A percentile compares a stretch with the other conserved stretches of the same genome.
Conservation (phyloP, 441 rosid species). For the Populus hybrid region DNA sequence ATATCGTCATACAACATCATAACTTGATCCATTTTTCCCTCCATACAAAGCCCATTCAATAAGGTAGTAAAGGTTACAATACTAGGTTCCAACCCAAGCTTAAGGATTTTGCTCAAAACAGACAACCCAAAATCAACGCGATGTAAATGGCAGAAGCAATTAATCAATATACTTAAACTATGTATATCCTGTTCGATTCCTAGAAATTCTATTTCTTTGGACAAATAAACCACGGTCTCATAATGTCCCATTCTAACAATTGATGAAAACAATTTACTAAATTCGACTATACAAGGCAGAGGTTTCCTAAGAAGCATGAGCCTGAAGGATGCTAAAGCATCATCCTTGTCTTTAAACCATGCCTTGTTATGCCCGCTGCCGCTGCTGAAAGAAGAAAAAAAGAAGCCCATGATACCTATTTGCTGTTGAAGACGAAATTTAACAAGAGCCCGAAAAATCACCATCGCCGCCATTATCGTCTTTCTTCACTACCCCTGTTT, state of each 20-base stretch:
- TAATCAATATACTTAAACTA: background rate
- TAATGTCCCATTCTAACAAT: background rate
- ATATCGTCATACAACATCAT: background rate
- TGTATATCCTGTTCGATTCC: background rate
- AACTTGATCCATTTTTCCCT: background rate
- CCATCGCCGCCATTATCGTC: background rate
- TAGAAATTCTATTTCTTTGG: background rate
- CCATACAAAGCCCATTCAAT: background rate
- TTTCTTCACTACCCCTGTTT: background rate
- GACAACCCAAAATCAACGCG: background rate
- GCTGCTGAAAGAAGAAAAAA: background rate
- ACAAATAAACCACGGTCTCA: background rate
- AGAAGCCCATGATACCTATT: background rate
- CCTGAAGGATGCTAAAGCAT: background rate
- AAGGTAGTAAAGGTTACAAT: background rate
- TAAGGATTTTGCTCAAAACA: background rate
- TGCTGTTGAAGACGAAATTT: background rate
- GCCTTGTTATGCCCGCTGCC: background rate
- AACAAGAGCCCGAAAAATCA: background rate
- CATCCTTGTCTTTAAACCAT: background rate
- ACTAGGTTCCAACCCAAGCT: background rate
- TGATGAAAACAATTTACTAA: background rate
- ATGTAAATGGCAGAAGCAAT: background rate
- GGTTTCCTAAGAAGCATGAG: background rate
- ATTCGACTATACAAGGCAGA: background rate